A percentile compares a stretch with the other conserved stretches of the same genome.
Conservation (phyloP, 2,329 filamentous ascomycete genomes). For the Neophaeococcomyces aloes region DNA sequence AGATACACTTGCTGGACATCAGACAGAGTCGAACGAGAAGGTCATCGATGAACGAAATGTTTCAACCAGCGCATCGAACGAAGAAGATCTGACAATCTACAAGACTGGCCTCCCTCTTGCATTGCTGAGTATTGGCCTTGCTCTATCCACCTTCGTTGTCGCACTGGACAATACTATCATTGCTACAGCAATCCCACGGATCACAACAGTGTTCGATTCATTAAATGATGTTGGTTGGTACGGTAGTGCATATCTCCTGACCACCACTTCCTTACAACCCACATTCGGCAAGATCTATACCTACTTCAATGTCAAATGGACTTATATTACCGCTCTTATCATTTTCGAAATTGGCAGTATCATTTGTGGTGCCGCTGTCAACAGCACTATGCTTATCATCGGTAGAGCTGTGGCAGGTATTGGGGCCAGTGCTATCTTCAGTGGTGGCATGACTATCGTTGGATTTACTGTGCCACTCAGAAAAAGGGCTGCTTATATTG, state of each 20-base stretch:
- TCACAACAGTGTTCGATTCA: conserved; percentile 23
- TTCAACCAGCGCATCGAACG: conserved; percentile 10
- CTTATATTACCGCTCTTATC: conserved; percentile 19
- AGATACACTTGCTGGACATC: background rate
- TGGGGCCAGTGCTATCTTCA: conserved; percentile 22
- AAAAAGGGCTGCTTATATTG: conserved; percentile 23
- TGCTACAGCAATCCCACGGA: conserved; percentile 22
- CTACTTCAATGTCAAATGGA: conserved; percentile 23
- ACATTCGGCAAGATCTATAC: conserved; percentile 23
- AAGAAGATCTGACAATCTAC: conserved; percentile 20
- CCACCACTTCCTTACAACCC: conserved; percentile 22
- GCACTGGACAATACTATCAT: conserved; percentile 25
- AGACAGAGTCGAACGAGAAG: conserved; percentile 4
- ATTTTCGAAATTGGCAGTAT: conserved; percentile 23
- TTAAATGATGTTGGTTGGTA: conserved; percentile 24
- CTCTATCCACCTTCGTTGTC: conserved; percentile 23
- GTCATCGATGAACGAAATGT: conserved; percentile 7
- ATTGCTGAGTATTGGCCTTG: conserved; percentile 20
- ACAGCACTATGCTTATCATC: conserved; percentile 22
- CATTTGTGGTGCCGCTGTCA: conserved; percentile 21
- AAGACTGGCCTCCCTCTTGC: conserved; percentile 15
- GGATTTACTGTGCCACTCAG: conserved; percentile 19
- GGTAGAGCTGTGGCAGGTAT: conserved; percentile 24
- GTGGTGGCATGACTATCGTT: conserved; percentile 24
- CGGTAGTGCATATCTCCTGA: conserved; percentile 22